Evolutionary conservation across 306 rosid species (phyloP).

Genomic region (Vigna radiata): DNA sequence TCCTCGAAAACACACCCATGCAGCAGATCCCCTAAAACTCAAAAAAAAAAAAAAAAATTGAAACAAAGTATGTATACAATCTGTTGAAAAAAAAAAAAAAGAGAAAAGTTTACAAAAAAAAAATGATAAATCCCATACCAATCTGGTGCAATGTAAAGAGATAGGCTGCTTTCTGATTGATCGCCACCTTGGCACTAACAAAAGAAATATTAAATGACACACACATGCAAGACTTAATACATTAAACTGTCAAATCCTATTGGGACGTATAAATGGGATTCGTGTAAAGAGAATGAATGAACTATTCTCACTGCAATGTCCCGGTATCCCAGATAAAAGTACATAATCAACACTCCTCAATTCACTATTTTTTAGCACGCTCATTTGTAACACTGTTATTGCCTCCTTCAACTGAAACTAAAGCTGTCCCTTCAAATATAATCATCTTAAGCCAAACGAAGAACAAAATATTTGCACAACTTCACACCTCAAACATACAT

Average conservation of each 20-base stretch:
- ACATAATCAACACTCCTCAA: constrained; percentile 9
- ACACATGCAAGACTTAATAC: background rate
- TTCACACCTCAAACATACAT: constrained; percentile 26
- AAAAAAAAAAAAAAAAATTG: constrained; percentile 34
- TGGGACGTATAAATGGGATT: constrained; percentile 12
- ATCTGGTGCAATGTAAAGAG: constrained; percentile 64
- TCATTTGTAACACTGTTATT: constrained; percentile 16
- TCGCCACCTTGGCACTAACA: constrained; percentile 85
- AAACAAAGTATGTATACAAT: constrained; percentile 25
- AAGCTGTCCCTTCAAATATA: constrained; percentile 9
- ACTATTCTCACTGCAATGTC: constrained; percentile 2
- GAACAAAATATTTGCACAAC: constrained; percentile 6
- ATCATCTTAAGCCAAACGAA: background rate
- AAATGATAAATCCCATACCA: constrained; percentile 59
- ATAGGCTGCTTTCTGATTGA: constrained; percentile 64
- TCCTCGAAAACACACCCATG: constrained; percentile 82
- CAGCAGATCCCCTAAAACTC: constrained; percentile 66
- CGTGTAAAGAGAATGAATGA: constrained; percentile 18
- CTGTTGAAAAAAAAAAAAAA: constrained; percentile 13
- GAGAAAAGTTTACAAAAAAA: background rate
- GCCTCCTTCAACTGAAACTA: constrained; percentile 23
- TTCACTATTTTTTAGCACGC: background rate
- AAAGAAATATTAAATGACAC: constrained; percentile 33
- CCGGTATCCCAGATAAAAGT: constrained; percentile 4
- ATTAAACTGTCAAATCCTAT: constrained; percentile 6